Percentiles rank a stretch among this genome's conserved stretches.
These are phyloP conservation scores for Camellia sinensis DNA, from an alignment of 148 eudicot genomes.

Conservation along the genomic window DNA sequence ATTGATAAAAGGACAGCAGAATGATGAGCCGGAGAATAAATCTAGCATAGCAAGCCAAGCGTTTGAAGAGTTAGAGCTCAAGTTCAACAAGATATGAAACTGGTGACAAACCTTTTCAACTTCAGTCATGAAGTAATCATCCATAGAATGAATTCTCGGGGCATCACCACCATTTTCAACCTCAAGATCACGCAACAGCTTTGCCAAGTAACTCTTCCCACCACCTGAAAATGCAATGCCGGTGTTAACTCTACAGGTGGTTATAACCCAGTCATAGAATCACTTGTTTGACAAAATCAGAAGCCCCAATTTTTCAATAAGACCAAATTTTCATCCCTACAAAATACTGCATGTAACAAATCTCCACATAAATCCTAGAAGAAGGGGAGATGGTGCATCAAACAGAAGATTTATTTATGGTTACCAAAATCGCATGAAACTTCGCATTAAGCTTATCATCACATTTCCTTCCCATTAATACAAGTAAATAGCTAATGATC, in stretches of 20 bases:
- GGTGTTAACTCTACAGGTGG: background rate
- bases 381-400: background rate
- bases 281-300: background rate
- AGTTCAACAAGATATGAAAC: background rate
- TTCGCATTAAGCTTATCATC: background rate
- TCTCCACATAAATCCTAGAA: background rate
- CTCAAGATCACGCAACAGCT: constrained; percentile 88
- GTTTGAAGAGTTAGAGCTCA: background rate
- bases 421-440: background rate
- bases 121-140: constrained; percentile 98
- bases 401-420: background rate
- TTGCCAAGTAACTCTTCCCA: constrained; percentile 97
- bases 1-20: background rate
- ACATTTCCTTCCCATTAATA: background rate
- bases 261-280: background rate
- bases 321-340: background rate
- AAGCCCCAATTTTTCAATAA: constrained; percentile 4
- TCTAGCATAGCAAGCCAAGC: background rate
- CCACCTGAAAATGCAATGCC: constrained; percentile 52
- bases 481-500: background rate
- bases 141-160: constrained; percentile 97
- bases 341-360: background rate
- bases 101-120: constrained; percentile 75
- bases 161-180: constrained; percentile 91
- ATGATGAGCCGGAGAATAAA: background rate